These are phyloP conservation scores for Hypericum androsaemum DNA, from an alignment of 345 rosid genomes.

Conservation along the genomic window DNA sequence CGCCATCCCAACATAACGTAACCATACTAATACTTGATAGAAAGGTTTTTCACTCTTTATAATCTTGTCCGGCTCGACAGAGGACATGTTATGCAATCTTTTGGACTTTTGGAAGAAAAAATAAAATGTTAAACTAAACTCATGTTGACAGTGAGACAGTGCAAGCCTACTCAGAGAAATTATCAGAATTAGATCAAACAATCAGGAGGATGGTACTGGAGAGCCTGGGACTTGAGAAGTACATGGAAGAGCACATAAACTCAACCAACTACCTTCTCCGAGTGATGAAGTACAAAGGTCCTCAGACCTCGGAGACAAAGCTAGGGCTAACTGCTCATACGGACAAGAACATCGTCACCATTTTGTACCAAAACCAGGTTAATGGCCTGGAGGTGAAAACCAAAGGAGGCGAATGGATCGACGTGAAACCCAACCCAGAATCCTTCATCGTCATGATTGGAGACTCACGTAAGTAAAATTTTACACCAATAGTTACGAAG, in stretches of 20 bases:
- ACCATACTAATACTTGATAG: too few relatives aligned
- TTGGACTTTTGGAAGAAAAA: not conserved
- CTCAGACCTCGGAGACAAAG: not conserved
- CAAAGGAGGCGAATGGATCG: not conserved
- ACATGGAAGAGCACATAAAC: not conserved
- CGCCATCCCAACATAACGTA: too few relatives aligned
- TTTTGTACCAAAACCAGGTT: not conserved
- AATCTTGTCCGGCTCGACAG: too few relatives aligned
- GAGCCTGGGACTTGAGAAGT: not conserved
- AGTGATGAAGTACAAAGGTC: not conserved
- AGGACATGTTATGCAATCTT: not conserved
- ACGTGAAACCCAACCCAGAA: not conserved
- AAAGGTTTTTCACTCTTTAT: too few relatives aligned
- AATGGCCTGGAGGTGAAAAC: not conserved
- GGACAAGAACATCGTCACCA: not conserved
- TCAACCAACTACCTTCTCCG: not conserved
- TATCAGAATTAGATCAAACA: not conserved
- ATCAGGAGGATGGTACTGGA: not conserved
- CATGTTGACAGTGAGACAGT: not conserved
- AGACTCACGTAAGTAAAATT: not conserved
- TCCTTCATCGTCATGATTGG: not conserved
- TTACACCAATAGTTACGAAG: too few relatives aligned
- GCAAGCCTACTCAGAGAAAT: not conserved
- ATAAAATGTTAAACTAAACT: not conserved
- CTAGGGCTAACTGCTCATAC: not conserved